Conservation (phyloP, 257 asterid species). For the Jaltomata sinuosa region DNA sequence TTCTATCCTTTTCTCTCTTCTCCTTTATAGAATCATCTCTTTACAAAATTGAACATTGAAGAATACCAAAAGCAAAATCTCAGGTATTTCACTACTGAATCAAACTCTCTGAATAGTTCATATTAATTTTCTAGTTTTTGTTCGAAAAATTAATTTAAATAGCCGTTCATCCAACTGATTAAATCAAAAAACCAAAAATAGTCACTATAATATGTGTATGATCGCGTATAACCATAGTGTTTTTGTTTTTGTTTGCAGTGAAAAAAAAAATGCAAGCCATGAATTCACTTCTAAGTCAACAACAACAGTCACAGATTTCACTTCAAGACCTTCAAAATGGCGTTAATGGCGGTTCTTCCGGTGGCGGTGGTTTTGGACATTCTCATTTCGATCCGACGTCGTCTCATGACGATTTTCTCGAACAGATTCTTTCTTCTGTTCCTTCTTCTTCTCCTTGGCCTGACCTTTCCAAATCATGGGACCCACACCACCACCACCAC, state of each 20-base stretch:
- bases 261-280: conserved; percentile 41
- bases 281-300: conserved; percentile 46
- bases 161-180: no score
- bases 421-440: conserved; percentile 65
- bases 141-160: no score
- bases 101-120: not conserved
- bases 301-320: conserved; percentile 22
- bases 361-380: not conserved
- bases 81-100: not conserved
- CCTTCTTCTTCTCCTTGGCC: conserved; percentile 34
- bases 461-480: conserved; percentile 6
- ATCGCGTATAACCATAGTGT: no score
- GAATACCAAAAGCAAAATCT: no score
- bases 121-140: not conserved
- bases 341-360: not conserved
- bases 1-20: not conserved
- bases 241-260: not conserved
- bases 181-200: no score
- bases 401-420: conserved; percentile 65
- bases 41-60: no score
- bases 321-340: conserved; percentile 38
- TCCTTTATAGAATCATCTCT: not conserved
- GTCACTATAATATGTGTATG: no score
- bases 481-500: conserved; percentile 10
- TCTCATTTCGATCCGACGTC: conserved; percentile 42